Evolutionary conservation across 2,329 filamentous ascomycete genomes (phyloP).

Genomic region (Monilinia aucupariae): DNA sequence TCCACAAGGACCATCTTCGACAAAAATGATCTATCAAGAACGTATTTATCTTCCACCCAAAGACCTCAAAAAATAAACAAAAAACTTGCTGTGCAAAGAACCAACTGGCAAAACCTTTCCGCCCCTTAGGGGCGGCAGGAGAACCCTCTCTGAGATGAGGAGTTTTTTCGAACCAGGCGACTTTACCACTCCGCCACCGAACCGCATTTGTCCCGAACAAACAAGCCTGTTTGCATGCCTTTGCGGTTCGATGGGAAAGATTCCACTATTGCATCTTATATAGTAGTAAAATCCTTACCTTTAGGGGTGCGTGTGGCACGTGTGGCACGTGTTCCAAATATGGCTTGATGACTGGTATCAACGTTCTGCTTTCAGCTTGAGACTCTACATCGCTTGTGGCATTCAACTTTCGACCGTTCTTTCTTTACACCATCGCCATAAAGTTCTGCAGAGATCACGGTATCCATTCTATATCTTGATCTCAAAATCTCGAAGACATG

Average conservation of each 20-base stretch:
- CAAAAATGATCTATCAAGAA: too few relatives aligned
- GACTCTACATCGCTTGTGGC: neutral
- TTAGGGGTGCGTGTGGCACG: neutral
- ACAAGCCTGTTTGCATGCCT: neutral
- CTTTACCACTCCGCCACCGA: neutral
- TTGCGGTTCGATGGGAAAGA: neutral
- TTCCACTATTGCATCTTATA: neutral
- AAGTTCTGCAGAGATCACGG: too few relatives aligned
- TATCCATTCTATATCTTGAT: neutral
- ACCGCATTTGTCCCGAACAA: neutral
- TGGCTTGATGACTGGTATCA: too few relatives aligned
- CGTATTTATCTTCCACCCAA: too few relatives aligned
- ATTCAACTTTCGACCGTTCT: too few relatives aligned
- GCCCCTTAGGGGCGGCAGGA: slow-evolving; percentile 1
- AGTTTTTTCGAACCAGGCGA: neutral
- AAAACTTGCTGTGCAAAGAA: neutral
- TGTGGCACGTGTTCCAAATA: neutral
- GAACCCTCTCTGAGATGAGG: neutral
- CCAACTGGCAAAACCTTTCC: neutral
- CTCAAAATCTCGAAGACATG: neutral
- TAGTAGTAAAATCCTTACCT: neutral
- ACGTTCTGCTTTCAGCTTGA: too few relatives aligned
- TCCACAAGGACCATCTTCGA: neutral
- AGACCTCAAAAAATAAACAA: neutral
- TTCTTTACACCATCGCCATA: too few relatives aligned